phyloP scores from a whole-genome alignment of 2,329 filamentous ascomycete genomes.

The Stachybotrys echinatus region DNA sequence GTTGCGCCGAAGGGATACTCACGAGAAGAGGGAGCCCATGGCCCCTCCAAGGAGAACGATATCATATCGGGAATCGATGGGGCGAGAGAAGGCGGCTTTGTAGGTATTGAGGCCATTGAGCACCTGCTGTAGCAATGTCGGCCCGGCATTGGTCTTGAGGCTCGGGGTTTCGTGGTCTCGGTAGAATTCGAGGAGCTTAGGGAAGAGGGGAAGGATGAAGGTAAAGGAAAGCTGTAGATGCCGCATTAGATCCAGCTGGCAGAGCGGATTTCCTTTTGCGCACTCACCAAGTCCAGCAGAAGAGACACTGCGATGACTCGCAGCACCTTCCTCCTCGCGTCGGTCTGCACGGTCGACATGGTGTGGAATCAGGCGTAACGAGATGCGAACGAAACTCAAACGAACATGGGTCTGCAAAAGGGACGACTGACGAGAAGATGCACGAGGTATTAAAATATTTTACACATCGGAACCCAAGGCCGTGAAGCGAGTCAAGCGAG shows the following conservation, averaged over 20 bases:
- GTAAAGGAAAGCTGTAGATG: slow-evolving; percentile 85
- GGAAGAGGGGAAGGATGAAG: slow-evolving; percentile 95
- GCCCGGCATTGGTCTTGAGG: slow-evolving; percentile 36
- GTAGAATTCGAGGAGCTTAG: slow-evolving; percentile 93
- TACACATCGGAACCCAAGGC: no score
- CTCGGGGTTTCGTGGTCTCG: slow-evolving; percentile 68
- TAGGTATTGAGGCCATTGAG: slow-evolving; percentile 85
- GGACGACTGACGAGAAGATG: no score
- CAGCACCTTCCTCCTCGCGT: slow-evolving; percentile 72
- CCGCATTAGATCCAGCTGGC: neutral
- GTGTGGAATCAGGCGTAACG: neutral
- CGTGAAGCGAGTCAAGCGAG: no score
- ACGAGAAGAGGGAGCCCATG: slow-evolving; percentile 84
- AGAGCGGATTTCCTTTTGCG: neutral
- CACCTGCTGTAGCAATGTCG: slow-evolving; percentile 71
- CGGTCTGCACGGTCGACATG: slow-evolving; percentile 44
- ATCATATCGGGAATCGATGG: slow-evolving; percentile 94
- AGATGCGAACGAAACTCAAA: neutral
- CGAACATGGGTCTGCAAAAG: no score
- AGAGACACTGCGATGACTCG: slow-evolving; percentile 85
- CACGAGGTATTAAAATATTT: no score
- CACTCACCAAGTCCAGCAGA: slow-evolving; percentile 74
- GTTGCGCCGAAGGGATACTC: slow-evolving; percentile 15
- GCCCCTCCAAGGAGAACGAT: slow-evolving; percentile 93
- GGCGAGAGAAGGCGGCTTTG: slow-evolving; percentile 86